Conservation (phyloP, 495 filamentous ascomycete genomes). For the Aspergillus saccharolyticus region DNA sequence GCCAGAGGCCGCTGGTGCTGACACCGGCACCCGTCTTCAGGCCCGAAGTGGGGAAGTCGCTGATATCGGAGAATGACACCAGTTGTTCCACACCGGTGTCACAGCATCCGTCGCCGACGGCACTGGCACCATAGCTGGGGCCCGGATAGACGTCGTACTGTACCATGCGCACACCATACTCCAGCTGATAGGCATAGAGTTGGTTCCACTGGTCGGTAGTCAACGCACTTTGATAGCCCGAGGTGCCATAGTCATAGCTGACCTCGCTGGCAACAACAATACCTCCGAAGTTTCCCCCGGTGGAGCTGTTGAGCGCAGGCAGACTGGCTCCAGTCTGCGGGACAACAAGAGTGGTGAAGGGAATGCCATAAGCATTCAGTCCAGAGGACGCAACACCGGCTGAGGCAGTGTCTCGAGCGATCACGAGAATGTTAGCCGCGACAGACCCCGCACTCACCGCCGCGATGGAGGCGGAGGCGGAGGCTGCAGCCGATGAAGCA, state of each 20-base stretch:
- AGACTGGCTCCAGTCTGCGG: slow-evolving; percentile 47
- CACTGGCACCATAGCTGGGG: slow-evolving; percentile 43
- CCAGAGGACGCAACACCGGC: slow-evolving; percentile 46
- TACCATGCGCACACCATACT: slow-evolving; percentile 57
- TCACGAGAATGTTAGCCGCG: slow-evolving; percentile 50
- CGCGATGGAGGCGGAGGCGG: slow-evolving; percentile 15
- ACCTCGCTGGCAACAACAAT: slow-evolving; percentile 54
- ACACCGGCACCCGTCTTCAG: slow-evolving; percentile 46
- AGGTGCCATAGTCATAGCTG: slow-evolving; percentile 47
- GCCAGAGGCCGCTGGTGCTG: slow-evolving; percentile 50
- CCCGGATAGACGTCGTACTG: slow-evolving; percentile 54
- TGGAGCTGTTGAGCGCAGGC: slow-evolving; percentile 44
- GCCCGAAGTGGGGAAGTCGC: slow-evolving; percentile 47
- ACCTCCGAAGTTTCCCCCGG: slow-evolving; percentile 51
- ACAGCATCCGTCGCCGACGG: slow-evolving; percentile 42
- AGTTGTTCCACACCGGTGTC: slow-evolving; percentile 46
- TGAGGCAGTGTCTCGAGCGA: slow-evolving; percentile 47
- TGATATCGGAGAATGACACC: slow-evolving; percentile 44
- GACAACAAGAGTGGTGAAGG: slow-evolving; percentile 50
- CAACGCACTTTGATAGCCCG: slow-evolving; percentile 48
- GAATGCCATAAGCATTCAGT: slow-evolving; percentile 58
- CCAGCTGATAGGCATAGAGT: slow-evolving; percentile 53
- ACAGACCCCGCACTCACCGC: slow-evolving; percentile 21
- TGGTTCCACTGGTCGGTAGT: slow-evolving; percentile 52
- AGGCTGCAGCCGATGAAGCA: background rate